Evolutionary conservation across 208 protist genomes (phyloP).

Genomic region (Trypanosoma theileri): DNA sequence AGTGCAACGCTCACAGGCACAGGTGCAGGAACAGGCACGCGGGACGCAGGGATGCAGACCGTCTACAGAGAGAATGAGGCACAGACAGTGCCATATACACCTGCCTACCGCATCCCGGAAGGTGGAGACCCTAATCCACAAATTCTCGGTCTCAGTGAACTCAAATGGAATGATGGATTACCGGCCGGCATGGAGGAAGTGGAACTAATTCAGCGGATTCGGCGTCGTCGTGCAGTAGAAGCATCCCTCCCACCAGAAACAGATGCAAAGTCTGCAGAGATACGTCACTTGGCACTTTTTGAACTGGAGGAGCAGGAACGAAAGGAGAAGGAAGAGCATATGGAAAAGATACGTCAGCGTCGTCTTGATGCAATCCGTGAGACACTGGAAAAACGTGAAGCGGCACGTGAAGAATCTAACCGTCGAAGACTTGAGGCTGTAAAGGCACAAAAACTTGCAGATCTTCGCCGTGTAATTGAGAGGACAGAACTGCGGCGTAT

Average conservation of each 20-base stretch:
- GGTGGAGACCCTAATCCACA: constrained; percentile 59
- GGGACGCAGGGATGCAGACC: constrained; percentile 62
- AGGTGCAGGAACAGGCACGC: background rate
- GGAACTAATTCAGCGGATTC: constrained; percentile 86
- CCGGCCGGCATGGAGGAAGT: constrained; percentile 83
- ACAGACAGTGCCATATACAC: constrained; percentile 91
- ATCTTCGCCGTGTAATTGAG: constrained; percentile 47
- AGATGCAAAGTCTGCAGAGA: constrained; percentile 56
- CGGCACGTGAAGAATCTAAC: constrained; percentile 56
- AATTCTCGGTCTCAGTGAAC: constrained; percentile 62
- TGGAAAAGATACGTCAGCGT: constrained; percentile 65
- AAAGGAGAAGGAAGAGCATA: constrained; percentile 78
- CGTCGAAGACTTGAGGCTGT: constrained; percentile 56
- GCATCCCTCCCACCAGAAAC: constrained; percentile 48
- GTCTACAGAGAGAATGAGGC: constrained; percentile 81
- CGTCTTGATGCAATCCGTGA: constrained; percentile 62
- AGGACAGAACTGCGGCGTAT: constrained; percentile 54
- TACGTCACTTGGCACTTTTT: constrained; percentile 51
- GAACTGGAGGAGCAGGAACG: constrained; percentile 87
- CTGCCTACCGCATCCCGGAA: constrained; percentile 80
- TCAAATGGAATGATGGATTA: constrained; percentile 67
- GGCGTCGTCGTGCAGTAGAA: constrained; percentile 80
- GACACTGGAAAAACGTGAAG: constrained; percentile 65
- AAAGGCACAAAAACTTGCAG: constrained; percentile 45
- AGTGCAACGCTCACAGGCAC: background rate